phyloP scores from a whole-genome alignment of 2,329 filamentous ascomycete genomes.

The Calonectria pseudoreteaudii region DNA sequence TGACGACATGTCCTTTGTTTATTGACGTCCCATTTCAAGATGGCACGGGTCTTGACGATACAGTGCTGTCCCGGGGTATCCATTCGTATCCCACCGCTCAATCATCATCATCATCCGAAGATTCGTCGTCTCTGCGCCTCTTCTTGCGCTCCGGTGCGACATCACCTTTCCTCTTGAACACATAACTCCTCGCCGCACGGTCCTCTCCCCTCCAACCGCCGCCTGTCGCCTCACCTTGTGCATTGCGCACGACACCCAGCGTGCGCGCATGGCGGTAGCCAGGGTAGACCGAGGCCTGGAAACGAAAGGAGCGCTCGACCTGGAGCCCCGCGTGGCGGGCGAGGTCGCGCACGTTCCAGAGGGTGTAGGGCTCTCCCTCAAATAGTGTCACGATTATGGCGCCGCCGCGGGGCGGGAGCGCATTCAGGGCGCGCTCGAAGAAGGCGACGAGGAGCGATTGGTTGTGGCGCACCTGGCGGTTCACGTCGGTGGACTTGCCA shows the following conservation, averaged over 20 bases:
- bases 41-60: not conserved
- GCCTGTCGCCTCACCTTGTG: slow-evolving; percentile 56
- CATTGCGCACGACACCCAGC: slow-evolving; percentile 70
- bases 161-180: slow-evolving; percentile 72
- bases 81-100: slow-evolving; percentile 13
- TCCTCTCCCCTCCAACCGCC: slow-evolving; percentile 57
- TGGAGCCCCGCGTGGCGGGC: slow-evolving; percentile 80
- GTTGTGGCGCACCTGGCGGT: slow-evolving; percentile 93
- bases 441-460: slow-evolving; percentile 81
- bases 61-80: not conserved
- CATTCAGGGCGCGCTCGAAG: slow-evolving; percentile 65
- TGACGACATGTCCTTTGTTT: not conserved
- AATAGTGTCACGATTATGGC: slow-evolving; percentile 88
- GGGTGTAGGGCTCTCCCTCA: slow-evolving; percentile 91
- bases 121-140: slow-evolving; percentile 48
- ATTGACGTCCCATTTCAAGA: not conserved
- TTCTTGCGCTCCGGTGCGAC: slow-evolving; percentile 44
- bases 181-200: slow-evolving; percentile 65
- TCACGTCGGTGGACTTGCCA: slow-evolving; percentile 91
- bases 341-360: slow-evolving; percentile 94
- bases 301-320: slow-evolving; percentile 77
- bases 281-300: slow-evolving; percentile 75
- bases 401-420: slow-evolving; percentile 59
- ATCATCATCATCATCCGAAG: slow-evolving; percentile 47
- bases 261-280: slow-evolving; percentile 81